Conservation (phyloP, 441 rosid genomes). For the Hura crepitans region DNA sequence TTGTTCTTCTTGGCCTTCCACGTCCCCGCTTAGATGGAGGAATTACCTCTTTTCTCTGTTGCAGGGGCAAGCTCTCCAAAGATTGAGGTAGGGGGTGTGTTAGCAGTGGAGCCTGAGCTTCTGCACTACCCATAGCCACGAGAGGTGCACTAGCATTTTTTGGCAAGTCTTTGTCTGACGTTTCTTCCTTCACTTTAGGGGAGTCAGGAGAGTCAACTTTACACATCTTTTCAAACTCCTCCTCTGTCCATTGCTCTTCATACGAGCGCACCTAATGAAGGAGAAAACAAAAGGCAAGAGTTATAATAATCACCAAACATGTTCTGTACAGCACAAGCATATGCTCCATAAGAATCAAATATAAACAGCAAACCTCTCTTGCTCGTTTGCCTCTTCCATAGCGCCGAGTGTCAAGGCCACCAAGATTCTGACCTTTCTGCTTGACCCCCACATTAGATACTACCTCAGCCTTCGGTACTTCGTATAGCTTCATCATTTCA, state of each 20-base stretch:
- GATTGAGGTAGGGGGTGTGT: constrained; percentile 22
- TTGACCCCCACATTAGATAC: constrained; percentile 48
- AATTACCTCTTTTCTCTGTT: constrained; percentile 49
- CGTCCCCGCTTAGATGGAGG: constrained; percentile 92
- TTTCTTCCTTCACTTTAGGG: constrained; percentile 58
- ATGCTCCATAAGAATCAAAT: constrained; percentile 22
- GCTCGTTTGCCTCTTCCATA: constrained; percentile 96
- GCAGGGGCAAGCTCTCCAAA: constrained; percentile 29
- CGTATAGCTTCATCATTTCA: constrained; percentile 64
- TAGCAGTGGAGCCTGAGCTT: constrained; percentile 34
- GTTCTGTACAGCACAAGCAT: constrained; percentile 1
- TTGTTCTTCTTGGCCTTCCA: constrained; percentile 80
- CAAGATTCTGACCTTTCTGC: constrained; percentile 53
- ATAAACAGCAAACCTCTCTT: constrained; percentile 67
- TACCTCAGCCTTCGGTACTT: constrained; percentile 48
- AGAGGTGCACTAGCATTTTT: constrained; percentile 32
- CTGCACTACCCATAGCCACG: constrained; percentile 27
- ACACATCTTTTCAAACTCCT: constrained; percentile 90
- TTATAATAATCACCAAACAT: constrained; percentile 1
- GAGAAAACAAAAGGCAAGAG: background rate
- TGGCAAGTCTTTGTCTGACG: constrained; percentile 36
- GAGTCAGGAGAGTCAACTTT: constrained; percentile 74
- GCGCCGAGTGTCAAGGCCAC: constrained; percentile 60
- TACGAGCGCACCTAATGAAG: constrained; percentile 72
- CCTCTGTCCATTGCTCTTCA: constrained; percentile 94